Evolutionary conservation across 192 early-diverging fungal species (phyloP), one percentile per base, ranked within the genome.

Genomic region (Coemansia asiatica): DNA sequence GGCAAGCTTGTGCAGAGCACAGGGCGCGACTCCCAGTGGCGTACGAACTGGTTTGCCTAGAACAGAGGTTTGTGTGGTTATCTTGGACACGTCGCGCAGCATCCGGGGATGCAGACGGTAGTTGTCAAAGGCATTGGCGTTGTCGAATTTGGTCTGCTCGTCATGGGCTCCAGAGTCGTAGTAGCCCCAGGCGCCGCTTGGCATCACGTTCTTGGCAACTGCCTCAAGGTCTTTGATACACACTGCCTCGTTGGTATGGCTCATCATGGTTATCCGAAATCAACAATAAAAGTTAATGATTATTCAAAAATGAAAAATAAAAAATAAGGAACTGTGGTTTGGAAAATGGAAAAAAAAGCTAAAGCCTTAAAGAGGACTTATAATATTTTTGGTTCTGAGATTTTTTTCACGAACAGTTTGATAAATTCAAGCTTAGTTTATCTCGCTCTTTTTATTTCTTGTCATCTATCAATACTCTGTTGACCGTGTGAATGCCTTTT

Each of bases 11-110:
- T 90, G 89, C 73, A 95, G 75, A 3, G 94, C 94, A 22, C 91
- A 88, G 15, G 92, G 91, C 0, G 92, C 83, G 31, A 94, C 86
- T 47, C 91, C 89, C 38, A 95, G 63, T 8, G 93, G 93, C 6
- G 88, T 84, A 21, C 64, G 61, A 21, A 85, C 68, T 13, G 64
- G 63, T 28, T 86, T 76, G 6, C 90, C 89, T 0, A 92, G 64
- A 16, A 93, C 64, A 7, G 82, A 87, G 38, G 89, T 89, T 25
- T 79, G 79, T 10, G 86, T 88, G 51, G 81, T 73, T 8, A 94
- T 76, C 36, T 83, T 65, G 27, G 86, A 86, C 16, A 92, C 90
- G 72, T 92, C 86, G 35, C 89, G 85, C 33, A 94, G 79, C 66
- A 92, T 84, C 35, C 90, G 84, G 36, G 92, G 91, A 27, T 82